Evolutionary conservation across 108 stramenopile genomes (phyloP), one percentile per base, ranked within the genome.

Genomic region (Cyclotella distinguenda): DNA sequence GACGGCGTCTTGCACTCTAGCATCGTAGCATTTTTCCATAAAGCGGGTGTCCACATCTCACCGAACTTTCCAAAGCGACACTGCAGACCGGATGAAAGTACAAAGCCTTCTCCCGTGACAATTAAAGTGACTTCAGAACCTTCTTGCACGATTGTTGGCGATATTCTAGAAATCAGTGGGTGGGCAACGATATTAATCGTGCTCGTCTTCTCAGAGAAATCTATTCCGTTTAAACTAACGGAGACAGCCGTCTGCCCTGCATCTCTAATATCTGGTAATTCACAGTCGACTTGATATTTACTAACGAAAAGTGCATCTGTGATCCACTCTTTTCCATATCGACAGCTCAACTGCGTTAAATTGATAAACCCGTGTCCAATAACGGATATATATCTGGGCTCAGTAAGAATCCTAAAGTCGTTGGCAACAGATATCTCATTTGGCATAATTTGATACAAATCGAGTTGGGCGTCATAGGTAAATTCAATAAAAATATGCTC

Each of bases 1-100:
- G 52, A 30, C n/a, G 79, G 79, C 3, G 68, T 75, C 21, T 39
- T 34, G 69, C 79, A 80, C 49, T 60, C 67, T 34, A 80, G 11
- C 7, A 59, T 39, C 23, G 53, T 50, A 10, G 42, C 39, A 44
- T 46, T 64, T 44, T 64, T 59, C 79, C 79, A 80, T 23, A 27
- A 27, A 4, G 74, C 79, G 18, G 74, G 63, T 18, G 74, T 60
- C 73, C 64, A 64, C 39, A 57, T 0, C 6, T 61, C 19, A 53
- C 34, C 25, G n/a, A 12, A 19, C 19, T 63, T 30, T 22, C 79
- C 74, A 39, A 75, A 80, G 30, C 47, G 49, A 43, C 74, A 81
- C 53, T 77, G 69, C 22, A 76, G 52, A 18, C 36, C 56, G 7
- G 59, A 34, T 19, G 65, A 72, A 12, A 65, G 21, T 22, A 81